Conservation (phyloP, 495 filamentous ascomycete species). For the Ascodesmis nigricans region DNA sequence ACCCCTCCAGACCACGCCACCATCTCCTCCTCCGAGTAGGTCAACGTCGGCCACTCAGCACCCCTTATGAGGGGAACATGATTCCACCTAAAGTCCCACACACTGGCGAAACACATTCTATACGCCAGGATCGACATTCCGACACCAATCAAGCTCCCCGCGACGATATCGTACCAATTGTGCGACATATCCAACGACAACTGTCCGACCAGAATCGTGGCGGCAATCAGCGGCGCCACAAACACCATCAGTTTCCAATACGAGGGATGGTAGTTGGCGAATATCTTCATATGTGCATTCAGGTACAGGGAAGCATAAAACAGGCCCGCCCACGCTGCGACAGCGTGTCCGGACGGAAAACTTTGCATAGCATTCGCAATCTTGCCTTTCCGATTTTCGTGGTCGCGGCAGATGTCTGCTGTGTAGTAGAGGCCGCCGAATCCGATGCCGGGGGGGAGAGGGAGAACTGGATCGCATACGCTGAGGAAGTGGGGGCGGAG, state of each 20-base stretch:
- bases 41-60: slow-evolving; percentile 9
- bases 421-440: slow-evolving; percentile 27
- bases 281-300: slow-evolving; percentile 43
- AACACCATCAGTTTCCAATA: slow-evolving; percentile 26
- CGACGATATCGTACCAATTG: slow-evolving; percentile 38
- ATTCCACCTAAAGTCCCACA: slow-evolving; percentile 36
- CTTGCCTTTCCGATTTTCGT: slow-evolving; percentile 28
- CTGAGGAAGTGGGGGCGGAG: slow-evolving; percentile 36
- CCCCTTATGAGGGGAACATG: slow-evolving; percentile 20
- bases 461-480: slow-evolving; percentile 32
- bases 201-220: slow-evolving; percentile 20
- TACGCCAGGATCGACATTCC: slow-evolving; percentile 35
- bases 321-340: slow-evolving; percentile 35
- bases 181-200: slow-evolving; percentile 25
- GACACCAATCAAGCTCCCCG: slow-evolving; percentile 35
- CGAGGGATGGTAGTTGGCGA: slow-evolving; percentile 30
- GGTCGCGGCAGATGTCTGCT: slow-evolving; percentile 28
- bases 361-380: slow-evolving; percentile 33
- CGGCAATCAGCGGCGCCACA: slow-evolving; percentile 23
- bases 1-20: slow-evolving; percentile 15
- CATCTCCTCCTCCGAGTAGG: slow-evolving; percentile 13
- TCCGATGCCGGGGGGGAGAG: slow-evolving; percentile 16
- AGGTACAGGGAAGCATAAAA: slow-evolving; percentile 38
- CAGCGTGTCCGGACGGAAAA: slow-evolving; percentile 40
- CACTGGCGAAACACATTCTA: slow-evolving; percentile 33